Evolutionary conservation across 768 basidiomycete species (phyloP).

Genomic region (Mycena rosella): DNA sequence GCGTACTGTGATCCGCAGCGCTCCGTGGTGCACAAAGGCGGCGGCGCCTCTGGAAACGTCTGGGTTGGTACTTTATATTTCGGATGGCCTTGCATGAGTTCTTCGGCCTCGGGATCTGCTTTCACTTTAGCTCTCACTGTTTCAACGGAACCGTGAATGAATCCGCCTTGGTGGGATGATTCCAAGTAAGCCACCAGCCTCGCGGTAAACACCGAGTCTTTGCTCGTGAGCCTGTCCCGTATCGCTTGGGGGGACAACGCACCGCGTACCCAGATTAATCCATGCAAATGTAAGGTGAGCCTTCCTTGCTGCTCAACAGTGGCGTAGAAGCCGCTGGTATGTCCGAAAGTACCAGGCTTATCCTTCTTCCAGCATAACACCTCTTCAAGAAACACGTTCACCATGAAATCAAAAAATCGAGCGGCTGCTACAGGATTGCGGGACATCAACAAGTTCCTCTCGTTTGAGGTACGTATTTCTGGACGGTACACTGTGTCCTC

Average conservation of each 20-base stretch:
- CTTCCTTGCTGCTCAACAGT: slow-evolving; percentile 48
- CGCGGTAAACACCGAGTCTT: slow-evolving; percentile 1
- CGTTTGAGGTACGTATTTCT: neutral
- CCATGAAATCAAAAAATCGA: slow-evolving; percentile 38
- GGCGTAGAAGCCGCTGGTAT: slow-evolving; percentile 41
- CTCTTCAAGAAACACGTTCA: slow-evolving; percentile 31
- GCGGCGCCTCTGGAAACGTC: neutral
- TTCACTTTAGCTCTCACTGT: neutral
- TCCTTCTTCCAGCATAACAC: slow-evolving; percentile 15
- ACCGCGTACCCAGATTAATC: slow-evolving; percentile 41
- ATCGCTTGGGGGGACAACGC: slow-evolving; percentile 33
- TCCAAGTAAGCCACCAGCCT: slow-evolving; percentile 18
- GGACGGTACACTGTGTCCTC: slow-evolving; percentile 38
- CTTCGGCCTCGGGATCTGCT: neutral
- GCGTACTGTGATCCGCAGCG: neutral
- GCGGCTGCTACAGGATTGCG: slow-evolving; percentile 38
- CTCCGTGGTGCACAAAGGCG: neutral
- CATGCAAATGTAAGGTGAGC: slow-evolving; percentile 44
- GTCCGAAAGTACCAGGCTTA: slow-evolving; percentile 31
- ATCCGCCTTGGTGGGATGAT: slow-evolving; percentile 7
- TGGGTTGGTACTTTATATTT: neutral
- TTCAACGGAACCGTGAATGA: neutral
- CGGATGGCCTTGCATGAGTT: neutral
- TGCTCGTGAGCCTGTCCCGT: slow-evolving; percentile 20
- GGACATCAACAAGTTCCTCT: neutral